Evolutionary conservation across 2,329 filamentous ascomycete species (phyloP).

Genomic region (Sphaerulina populicola): DNA sequence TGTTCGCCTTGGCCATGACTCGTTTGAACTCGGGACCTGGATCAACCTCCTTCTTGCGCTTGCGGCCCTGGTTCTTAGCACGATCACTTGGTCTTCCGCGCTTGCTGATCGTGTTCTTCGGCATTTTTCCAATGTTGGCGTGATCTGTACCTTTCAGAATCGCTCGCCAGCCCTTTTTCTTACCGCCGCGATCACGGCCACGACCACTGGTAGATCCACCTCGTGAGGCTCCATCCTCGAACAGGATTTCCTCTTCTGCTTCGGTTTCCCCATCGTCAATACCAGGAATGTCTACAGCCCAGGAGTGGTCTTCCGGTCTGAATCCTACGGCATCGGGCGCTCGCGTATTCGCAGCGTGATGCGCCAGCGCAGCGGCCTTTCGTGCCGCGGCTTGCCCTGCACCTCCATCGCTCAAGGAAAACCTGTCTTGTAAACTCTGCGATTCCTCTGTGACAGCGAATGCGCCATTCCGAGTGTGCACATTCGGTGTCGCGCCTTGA

Average conservation of each 20-base stretch:
- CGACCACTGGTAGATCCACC: slow-evolving; percentile 4
- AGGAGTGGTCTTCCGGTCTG: slow-evolving; percentile 4
- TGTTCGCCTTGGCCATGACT: slow-evolving; percentile 57
- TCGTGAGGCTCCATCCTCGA: slow-evolving; percentile 2
- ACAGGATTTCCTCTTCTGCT: slow-evolving; percentile 3
- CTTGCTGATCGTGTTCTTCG: slow-evolving; percentile 3
- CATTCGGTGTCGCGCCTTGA: slow-evolving; percentile 13
- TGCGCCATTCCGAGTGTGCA: slow-evolving; percentile 14
- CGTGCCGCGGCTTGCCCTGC: slow-evolving; percentile 4
- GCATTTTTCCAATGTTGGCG: slow-evolving; percentile 21
- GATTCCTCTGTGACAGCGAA: slow-evolving; percentile 1
- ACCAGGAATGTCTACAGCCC: slow-evolving; percentile 6
- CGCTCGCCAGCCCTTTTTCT: slow-evolving; percentile 28
- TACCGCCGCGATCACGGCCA: slow-evolving; percentile 15
- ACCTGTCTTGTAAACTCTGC: neutral
- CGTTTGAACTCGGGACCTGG: slow-evolving; percentile 64
- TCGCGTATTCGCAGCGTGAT: neutral
- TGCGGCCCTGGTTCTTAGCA: slow-evolving; percentile 25
- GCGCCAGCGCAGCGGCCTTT: slow-evolving; percentile 3
- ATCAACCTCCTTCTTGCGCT: slow-evolving; percentile 52
- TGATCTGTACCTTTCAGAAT: slow-evolving; percentile 31
- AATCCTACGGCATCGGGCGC: slow-evolving; percentile 1
- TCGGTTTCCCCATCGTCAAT: slow-evolving; percentile 6
- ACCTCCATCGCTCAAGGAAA: slow-evolving; percentile 1
- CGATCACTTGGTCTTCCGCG: slow-evolving; percentile 13